These are phyloP conservation scores for Singerocomus inundabilis DNA, from an alignment of 1,284 basidiomycete species.

Conservation along the genomic window DNA sequence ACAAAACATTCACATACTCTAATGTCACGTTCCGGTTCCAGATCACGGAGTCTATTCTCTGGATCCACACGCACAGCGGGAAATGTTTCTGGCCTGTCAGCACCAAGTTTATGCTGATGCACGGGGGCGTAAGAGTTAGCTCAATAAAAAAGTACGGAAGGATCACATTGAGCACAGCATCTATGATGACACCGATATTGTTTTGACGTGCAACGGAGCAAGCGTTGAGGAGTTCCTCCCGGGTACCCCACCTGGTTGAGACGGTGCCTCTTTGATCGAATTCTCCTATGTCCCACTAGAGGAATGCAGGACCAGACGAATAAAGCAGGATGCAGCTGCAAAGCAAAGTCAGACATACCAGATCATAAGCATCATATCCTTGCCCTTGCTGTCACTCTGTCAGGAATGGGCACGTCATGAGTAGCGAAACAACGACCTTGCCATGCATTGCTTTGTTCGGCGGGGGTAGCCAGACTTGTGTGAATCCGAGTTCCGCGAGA, in stretches of 20 bases:
- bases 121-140: conserved; percentile 4
- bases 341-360: conserved; percentile 44
- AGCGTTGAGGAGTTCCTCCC: conserved; percentile 73
- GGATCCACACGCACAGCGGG: conserved; percentile 74
- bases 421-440: conserved; percentile 41
- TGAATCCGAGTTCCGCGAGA: conserved; percentile 79
- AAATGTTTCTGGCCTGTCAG: conserved; percentile 77
- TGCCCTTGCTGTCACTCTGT: conserved; percentile 49
- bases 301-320: not conserved
- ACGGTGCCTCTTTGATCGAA: conserved; percentile 84
- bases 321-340: not conserved
- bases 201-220: conserved; percentile 57
- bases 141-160: conserved; percentile 1
- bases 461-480: conserved; percentile 78
- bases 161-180: conserved; percentile 74
- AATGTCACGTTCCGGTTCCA: conserved; percentile 68
- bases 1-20: conserved; percentile 44
- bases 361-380: conserved; percentile 80
- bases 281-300: conserved; percentile 88
- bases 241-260: conserved; percentile 89
- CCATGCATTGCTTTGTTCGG: conserved; percentile 67
- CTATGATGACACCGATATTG: conserved; percentile 68
- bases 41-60: conserved; percentile 55
- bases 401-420: conserved; percentile 4
- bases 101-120: conserved; percentile 76